phyloP scores from a whole-genome alignment of 495 filamentous ascomycete species.

The Penicillium egyptiacum region DNA sequence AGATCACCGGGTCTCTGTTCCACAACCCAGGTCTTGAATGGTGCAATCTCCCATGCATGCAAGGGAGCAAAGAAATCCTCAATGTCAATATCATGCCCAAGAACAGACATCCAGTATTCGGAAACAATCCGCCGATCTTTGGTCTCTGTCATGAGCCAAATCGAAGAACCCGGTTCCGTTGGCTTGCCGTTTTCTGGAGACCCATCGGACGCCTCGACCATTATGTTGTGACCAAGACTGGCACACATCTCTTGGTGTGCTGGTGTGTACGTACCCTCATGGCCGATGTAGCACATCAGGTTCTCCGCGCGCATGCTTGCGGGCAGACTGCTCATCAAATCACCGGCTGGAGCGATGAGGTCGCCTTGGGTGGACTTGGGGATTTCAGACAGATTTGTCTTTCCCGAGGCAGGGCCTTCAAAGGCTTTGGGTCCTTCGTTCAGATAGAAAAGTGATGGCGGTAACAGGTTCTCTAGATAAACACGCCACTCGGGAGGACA shows the following conservation, averaged over 20 bases:
- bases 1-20: constrained; percentile 94
- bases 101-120: constrained; percentile 86
- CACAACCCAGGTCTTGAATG: constrained; percentile 87
- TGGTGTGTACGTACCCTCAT: constrained; percentile 96
- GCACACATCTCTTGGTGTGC: constrained; percentile 98
- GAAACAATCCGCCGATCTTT: constrained; percentile 83
- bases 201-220: constrained; percentile 80
- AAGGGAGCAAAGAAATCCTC: constrained; percentile 95
- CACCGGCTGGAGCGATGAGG: constrained; percentile 64
- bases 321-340: constrained; percentile 93
- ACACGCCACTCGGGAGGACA: constrained; percentile 83
- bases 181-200: constrained; percentile 57
- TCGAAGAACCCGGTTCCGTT: constrained; percentile 79
- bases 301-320: constrained; percentile 85
- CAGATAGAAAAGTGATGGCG: constrained; percentile 77
- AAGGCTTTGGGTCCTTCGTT: constrained; percentile 69
- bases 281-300: constrained; percentile 97
- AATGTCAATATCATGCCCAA: constrained; percentile 94
- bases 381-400: background rate
- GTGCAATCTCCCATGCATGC: constrained; percentile 87
- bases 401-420: constrained; percentile 36
- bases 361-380: constrained; percentile 12
- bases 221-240: constrained; percentile 92
- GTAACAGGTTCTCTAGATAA: constrained; percentile 72
- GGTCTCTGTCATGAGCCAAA: constrained; percentile 98